Evolutionary conservation across 208 protist genomes (phyloP).

Genomic region (Naegleria lovaniensis): DNA sequence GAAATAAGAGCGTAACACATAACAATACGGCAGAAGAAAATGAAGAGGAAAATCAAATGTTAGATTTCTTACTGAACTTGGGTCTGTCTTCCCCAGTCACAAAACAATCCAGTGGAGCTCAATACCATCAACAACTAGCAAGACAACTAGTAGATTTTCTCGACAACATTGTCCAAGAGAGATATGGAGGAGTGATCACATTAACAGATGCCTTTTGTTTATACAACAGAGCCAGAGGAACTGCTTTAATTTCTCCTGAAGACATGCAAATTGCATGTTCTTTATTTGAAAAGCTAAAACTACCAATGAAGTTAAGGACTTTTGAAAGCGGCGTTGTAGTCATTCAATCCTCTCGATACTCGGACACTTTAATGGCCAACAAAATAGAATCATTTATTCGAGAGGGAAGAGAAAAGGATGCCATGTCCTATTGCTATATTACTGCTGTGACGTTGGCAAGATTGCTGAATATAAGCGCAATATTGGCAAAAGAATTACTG

Average conservation of each 20-base stretch:
- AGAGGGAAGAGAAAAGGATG: neutral
- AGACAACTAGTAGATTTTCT: neutral
- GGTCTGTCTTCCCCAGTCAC: neutral
- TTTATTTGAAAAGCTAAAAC: slow-evolving; percentile 24
- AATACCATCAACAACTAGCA: slow-evolving; percentile 23
- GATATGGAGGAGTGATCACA: slow-evolving; percentile 21
- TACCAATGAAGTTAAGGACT: slow-evolving; percentile 12
- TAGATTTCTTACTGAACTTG: neutral
- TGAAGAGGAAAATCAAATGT: neutral
- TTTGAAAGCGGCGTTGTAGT: slow-evolving; percentile 33
- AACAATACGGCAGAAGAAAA: neutral
- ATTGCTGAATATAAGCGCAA: slow-evolving; percentile 11
- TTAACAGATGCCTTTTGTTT: slow-evolving; percentile 40
- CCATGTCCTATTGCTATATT: neutral
- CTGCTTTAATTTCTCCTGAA: slow-evolving; percentile 41
- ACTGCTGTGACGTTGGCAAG: slow-evolving; percentile 29
- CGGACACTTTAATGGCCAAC: neutral
- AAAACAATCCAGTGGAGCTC: neutral
- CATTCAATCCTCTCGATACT: slow-evolving; percentile 19
- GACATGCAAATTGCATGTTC: slow-evolving; percentile 36
- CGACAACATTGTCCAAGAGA: neutral
- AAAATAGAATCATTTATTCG: slow-evolving; percentile 5
- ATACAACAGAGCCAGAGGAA: slow-evolving; percentile 41
- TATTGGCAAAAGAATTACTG: slow-evolving; percentile 34
- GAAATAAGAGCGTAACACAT: neutral